phyloP scores from a whole-genome alignment of 257 asterid genomes.

The Dorcoceras hygrometricum region DNA sequence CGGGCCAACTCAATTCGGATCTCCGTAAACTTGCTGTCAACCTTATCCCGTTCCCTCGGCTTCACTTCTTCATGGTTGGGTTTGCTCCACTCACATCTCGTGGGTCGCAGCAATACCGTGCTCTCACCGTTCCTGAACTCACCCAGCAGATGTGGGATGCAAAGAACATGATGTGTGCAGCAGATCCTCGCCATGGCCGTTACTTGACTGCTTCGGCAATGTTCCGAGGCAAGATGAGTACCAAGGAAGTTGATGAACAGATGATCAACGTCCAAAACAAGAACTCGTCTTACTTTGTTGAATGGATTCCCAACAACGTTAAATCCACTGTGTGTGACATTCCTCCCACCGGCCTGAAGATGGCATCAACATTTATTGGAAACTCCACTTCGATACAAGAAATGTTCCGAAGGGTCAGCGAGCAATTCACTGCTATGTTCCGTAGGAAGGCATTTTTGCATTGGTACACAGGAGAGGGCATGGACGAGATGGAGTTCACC shows the following conservation, averaged over 20 bases:
- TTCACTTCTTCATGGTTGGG: conserved; percentile 82
- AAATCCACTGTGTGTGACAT: conserved; percentile 71
- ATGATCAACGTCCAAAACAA: conserved; percentile 67
- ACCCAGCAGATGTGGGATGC: conserved; percentile 89
- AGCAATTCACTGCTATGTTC: conserved; percentile 74
- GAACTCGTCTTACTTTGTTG: conserved; percentile 65
- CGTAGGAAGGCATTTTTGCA: conserved; percentile 69
- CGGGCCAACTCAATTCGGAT: conserved; percentile 83
- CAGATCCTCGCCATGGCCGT: conserved; percentile 72
- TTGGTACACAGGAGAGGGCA: conserved; percentile 70
- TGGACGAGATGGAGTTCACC: conserved; percentile 69
- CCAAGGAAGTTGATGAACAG: conserved; percentile 65
- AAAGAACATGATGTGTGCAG: conserved; percentile 80
- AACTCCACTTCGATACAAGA: conserved; percentile 68
- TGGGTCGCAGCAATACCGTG: conserved; percentile 77
- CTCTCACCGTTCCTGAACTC: conserved; percentile 76
- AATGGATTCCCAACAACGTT: conserved; percentile 70
- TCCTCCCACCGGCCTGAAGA: conserved; percentile 64
- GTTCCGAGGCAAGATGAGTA: conserved; percentile 72
- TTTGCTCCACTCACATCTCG: conserved; percentile 88
- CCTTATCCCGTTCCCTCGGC: conserved; percentile 75
- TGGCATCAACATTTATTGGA: conserved; percentile 68
- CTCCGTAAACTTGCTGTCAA: conserved; percentile 77
- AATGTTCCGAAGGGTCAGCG: conserved; percentile 61
- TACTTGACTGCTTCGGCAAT: conserved; percentile 61